Evolutionary conservation across 2,329 filamentous ascomycete species (phyloP), one percentile per base, ranked within the genome.

Genomic region (Zasmidium cellare): DNA sequence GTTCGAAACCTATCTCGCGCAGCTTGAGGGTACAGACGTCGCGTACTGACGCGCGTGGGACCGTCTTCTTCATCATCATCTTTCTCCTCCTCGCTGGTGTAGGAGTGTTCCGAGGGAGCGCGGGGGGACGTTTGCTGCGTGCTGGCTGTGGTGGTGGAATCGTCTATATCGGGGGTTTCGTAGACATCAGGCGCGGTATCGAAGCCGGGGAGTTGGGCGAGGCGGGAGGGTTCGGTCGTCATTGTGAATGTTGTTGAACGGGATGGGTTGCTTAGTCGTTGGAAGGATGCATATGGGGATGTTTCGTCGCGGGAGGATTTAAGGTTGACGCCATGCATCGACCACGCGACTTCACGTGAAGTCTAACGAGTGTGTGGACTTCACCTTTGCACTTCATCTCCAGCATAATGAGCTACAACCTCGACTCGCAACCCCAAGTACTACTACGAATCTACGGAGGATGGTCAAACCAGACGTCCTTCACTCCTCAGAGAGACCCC

Each of bases 141-240:
- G 51, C 57, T 62, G 51, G 51, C 57, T 16, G 62, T 61, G 12
- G 60, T 59, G 3, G 54, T 57, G n/a, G 63, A 58, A 49, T 60
- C 58, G 51, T 48, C 57, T 16, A 41, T 46, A 41, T 51, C 55
- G 18, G 53, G 92, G 65, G 93, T 97, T 76, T 97, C 93, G 80
- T 97, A 99, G 69, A 97, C 91, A 71, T 97, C 94, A 65, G 92
- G 93, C 24, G 92, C 91, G 53, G 88, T 89, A 77, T 97, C 92
- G 51, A 62, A 64, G 52, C 66, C 65, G 12, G 67, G 67, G 2
- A 69, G 56, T 22, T 64, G 55, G 9, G 62, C 57, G 20, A 64
- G 59, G 22, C 59, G 60, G 9, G 51, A 51, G 16, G 56, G 51
- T 49, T 58, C 58, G n/a, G 59, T 49, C 7, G 61, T 51, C 61